Conservation (phyloP, 495 filamentous ascomycete genomes). For the Aspergillus egyptiacus region DNA sequence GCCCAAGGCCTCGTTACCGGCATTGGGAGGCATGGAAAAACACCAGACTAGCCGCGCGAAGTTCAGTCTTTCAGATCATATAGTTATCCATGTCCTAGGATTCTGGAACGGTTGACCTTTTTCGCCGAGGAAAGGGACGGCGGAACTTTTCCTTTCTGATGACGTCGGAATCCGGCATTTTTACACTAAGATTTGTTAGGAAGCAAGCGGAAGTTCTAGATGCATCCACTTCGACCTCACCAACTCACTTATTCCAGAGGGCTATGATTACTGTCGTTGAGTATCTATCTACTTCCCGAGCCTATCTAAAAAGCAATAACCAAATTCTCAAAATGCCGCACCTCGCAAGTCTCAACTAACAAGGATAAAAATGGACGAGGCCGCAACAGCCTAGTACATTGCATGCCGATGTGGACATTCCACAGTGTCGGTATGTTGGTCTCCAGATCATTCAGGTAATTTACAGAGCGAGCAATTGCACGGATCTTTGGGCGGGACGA, state of each 20-base stretch:
- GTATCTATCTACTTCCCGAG: too few relatives aligned
- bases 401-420: too few relatives aligned
- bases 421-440: neutral
- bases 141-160: neutral
- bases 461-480: neutral
- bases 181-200: too few relatives aligned
- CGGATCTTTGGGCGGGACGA: neutral
- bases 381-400: too few relatives aligned
- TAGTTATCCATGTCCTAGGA: neutral
- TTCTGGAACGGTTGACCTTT: constrained; percentile 1
- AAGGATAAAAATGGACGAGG: too few relatives aligned
- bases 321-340: too few relatives aligned
- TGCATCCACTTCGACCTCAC: too few relatives aligned
- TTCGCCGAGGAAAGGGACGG: neutral
- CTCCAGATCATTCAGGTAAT: neutral
- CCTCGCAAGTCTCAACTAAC: too few relatives aligned
- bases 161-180: constrained; percentile 7
- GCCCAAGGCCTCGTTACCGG: neutral
- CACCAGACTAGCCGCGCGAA: neutral
- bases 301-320: too few relatives aligned
- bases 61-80: neutral
- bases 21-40: neutral
- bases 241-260: too few relatives aligned
- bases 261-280: too few relatives aligned
- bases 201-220: too few relatives aligned